These are phyloP conservation scores for Westerdykella ornata DNA, from an alignment of 2,329 filamentous ascomycete species.

Conservation along the genomic window DNA sequence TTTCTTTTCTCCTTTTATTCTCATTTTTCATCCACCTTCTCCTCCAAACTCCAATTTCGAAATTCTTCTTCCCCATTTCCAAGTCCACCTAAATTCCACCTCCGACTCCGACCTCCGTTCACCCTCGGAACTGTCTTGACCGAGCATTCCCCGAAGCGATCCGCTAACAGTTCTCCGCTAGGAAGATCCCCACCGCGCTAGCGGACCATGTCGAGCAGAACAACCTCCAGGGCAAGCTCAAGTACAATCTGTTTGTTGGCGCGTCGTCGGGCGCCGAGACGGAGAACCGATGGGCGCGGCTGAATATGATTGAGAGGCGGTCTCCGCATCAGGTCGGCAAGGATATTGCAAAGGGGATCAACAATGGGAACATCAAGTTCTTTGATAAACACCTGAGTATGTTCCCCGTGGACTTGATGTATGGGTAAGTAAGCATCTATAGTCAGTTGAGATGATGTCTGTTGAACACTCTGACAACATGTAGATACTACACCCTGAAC, in stretches of 20 bases:
- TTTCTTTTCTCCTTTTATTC: background rate
- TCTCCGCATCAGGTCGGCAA: conserved; percentile 86
- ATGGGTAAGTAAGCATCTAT: conserved; percentile 45
- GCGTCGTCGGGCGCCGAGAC: conserved; percentile 87
- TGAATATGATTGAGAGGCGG: conserved; percentile 85
- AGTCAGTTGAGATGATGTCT: background rate
- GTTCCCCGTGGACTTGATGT: conserved; percentile 83
- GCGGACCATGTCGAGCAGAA: conserved; percentile 89
- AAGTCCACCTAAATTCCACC: too few species aligned
- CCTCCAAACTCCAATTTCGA: background rate
- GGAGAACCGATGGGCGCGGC: conserved; percentile 80
- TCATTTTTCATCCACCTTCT: background rate
- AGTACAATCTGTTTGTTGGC: conserved; percentile 81
- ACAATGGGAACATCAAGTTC: conserved; percentile 80
- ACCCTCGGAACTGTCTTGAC: background rate
- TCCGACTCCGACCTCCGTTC: background rate
- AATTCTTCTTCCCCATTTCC: background rate
- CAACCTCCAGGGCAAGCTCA: conserved; percentile 71
- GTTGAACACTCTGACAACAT: conserved; percentile 22
- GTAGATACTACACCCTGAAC: conserved; percentile 78
- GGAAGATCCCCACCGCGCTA: conserved; percentile 75
- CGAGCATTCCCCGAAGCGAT: background rate
- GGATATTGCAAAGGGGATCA: conserved; percentile 83
- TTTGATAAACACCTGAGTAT: conserved; percentile 92
- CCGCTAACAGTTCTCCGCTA: conserved; percentile 32